phyloP scores from a whole-genome alignment of 768 basidiomycete genomes.

The Russula brevipes region DNA sequence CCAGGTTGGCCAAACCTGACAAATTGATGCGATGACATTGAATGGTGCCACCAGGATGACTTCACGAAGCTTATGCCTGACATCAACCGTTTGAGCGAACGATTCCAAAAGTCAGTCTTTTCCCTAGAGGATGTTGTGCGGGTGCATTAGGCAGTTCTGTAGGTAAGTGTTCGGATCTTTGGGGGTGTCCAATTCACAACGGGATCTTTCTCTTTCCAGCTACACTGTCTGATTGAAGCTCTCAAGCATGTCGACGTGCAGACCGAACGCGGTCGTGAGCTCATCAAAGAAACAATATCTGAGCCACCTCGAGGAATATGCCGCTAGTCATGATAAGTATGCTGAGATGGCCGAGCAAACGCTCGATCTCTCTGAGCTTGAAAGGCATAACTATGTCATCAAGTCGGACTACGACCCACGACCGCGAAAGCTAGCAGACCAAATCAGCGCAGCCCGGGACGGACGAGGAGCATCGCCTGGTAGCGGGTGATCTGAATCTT shows the following conservation, averaged over 20 bases:
- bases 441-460: conserved; percentile 67
- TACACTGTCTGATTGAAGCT: conserved; percentile 67
- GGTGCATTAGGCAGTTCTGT: conserved; percentile 87
- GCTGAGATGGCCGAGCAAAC: conserved; percentile 95
- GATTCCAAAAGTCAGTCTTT: conserved; percentile 79
- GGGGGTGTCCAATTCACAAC: neutral
- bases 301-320: conserved; percentile 47
- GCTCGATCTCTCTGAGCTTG: conserved; percentile 82
- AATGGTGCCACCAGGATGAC: conserved; percentile 54
- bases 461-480: conserved; percentile 74
- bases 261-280: conserved; percentile 42
- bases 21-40: neutral
- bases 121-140: conserved; percentile 93
- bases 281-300: conserved; percentile 71
- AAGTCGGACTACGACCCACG: conserved; percentile 84
- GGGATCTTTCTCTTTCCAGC: conserved; percentile 40
- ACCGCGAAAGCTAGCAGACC: conserved; percentile 61
- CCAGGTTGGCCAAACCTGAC: conserved; percentile 47
- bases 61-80: conserved; percentile 91
- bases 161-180: conserved; percentile 41
- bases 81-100: conserved; percentile 84
- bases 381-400: conserved; percentile 84
- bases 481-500: conserved; percentile 64
- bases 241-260: conserved; percentile 49
- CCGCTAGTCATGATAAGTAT: conserved; percentile 65